Conservation (phyloP, 2,329 filamentous ascomycete species). For the Tolypocladium nubicola region DNA sequence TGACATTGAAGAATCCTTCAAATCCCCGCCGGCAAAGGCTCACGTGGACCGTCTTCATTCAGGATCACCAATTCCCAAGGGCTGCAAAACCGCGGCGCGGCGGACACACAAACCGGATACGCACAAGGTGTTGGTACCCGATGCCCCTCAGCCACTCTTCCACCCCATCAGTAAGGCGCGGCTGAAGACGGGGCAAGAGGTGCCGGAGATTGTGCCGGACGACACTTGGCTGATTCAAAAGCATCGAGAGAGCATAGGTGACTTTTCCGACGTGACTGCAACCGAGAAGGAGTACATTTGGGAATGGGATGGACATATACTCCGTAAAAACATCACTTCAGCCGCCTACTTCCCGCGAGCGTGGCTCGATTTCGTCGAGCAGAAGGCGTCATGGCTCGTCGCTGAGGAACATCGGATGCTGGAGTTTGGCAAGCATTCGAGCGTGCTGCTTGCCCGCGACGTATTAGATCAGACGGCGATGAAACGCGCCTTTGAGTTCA, state of each 20-base stretch:
- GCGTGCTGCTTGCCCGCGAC: constrained; percentile 38
- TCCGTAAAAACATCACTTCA: constrained; percentile 38
- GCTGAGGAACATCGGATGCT: constrained; percentile 34
- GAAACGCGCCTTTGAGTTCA: constrained; percentile 27
- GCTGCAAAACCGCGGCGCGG: constrained; percentile 5
- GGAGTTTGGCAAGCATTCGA: constrained; percentile 45
- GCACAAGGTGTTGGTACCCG: constrained; percentile 31
- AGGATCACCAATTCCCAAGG: constrained; percentile 10
- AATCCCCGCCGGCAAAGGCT: constrained; percentile 11
- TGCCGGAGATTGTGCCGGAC: constrained; percentile 34
- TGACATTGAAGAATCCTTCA: constrained; percentile 15
- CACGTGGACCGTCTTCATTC: constrained; percentile 12
- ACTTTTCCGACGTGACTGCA: constrained; percentile 43
- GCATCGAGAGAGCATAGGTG: constrained; percentile 45
- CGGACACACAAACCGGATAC: constrained; percentile 9
- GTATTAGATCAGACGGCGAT: constrained; percentile 34
- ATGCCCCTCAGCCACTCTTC: constrained; percentile 42
- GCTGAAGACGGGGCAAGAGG: constrained; percentile 35
- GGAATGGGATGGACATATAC: constrained; percentile 47
- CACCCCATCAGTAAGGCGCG: constrained; percentile 45
- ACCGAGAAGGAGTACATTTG: constrained; percentile 48
- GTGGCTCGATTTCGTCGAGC: constrained; percentile 40
- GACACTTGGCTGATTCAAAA: constrained; percentile 47
- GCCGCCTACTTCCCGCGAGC: constrained; percentile 39
- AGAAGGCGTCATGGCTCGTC: constrained; percentile 42